These are phyloP conservation scores for Cocos nucifera DNA, from an alignment of 176 grass and related monocot species.

Conservation along the genomic window DNA sequence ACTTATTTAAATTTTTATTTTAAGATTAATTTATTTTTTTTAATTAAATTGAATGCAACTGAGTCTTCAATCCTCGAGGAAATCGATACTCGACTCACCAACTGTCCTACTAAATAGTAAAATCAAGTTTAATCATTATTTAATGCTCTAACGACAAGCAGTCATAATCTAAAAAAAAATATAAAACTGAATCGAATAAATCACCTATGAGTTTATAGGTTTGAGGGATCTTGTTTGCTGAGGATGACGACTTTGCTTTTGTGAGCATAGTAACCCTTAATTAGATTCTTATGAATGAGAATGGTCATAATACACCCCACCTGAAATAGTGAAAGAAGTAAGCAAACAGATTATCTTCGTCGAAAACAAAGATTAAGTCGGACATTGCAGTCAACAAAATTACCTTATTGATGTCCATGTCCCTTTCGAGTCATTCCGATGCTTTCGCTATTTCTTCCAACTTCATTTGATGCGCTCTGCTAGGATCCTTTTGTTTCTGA, in stretches of 20 bases:
- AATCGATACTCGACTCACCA: too few species aligned
- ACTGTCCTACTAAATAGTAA: too few species aligned
- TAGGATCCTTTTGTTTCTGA: slow-evolving; percentile 80
- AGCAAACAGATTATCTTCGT: too few species aligned
- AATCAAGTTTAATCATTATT: too few species aligned
- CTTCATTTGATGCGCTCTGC: slow-evolving; percentile 89
- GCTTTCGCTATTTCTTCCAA: slow-evolving; percentile 67
- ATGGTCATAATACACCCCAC: slow-evolving; percentile 73
- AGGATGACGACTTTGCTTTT: slow-evolving; percentile 96
- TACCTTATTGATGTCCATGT: slow-evolving; percentile 91
- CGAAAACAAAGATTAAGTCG: not conserved
- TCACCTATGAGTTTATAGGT: slow-evolving; percentile 32
- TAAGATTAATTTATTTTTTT: too few species aligned
- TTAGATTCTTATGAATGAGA: slow-evolving; percentile 94
- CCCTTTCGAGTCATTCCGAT: slow-evolving; percentile 83
- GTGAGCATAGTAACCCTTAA: slow-evolving; percentile 88
- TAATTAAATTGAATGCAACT: too few species aligned
- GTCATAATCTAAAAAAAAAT: too few species aligned
- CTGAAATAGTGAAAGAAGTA: too few species aligned
- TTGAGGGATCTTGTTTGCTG: slow-evolving; percentile 94
- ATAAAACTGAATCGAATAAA: not conserved
- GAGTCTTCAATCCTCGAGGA: too few species aligned
- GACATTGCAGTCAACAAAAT: not conserved
- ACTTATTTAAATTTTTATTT: too few species aligned
- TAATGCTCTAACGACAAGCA: too few species aligned